Base-by-base conservation (phyloP, 2,329 filamentous ascomycete genomes). In the Cytospora chrysosperma region DNA sequence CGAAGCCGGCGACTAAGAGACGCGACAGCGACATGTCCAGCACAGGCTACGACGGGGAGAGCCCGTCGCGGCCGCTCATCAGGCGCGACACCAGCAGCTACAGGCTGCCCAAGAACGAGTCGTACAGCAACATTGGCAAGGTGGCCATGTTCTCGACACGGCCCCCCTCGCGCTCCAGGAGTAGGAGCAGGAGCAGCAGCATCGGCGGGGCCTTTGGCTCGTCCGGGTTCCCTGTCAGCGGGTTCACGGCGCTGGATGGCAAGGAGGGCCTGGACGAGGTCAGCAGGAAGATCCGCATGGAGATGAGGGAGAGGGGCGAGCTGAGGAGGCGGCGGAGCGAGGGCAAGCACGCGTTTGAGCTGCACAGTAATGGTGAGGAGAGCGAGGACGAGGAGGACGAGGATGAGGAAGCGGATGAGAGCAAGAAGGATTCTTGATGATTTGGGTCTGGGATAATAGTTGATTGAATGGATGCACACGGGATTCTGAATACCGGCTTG, bases 101-200 rank as follows among this genome's bases (percentile, higher is more conserved):
- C 21, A 78, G 79, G 2, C 79, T 85, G 68, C 93, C 94, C 10
- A 88, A 91, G 65, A 97, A 97, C 78, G 95, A 98, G 76, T 95
- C 91, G 0, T 97, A 97, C 78, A 89, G 89, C 75, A 94, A 98
- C 75, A 89, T 98, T 67, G 90, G 91, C 15, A 87, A 85, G 56
- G 89, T 97, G 68, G 91, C 90, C 66, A 89, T 99, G 65, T 99
- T 98, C 78, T 92, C 93, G 3, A 95, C 92, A 19, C 84, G 91
- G 32, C 93, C 93, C 5, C 84, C 89, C n/a, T 96, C 91, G 58
- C 88, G 92, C n/a, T 88, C 85, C 58, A 84, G 88, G 62, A 88
- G 87, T 70, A 83, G 89, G 57, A 91, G 87, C 70, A 83, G 89
- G 57, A 91, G 86, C 70, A 86, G 89, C 74, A 91, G 88, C 66